Percentiles rank a stretch among this genome's conserved stretches.
These are phyloP conservation scores for Euphorbia corollata DNA, from an alignment of 441 rosid genomes.

Conservation along the genomic window DNA sequence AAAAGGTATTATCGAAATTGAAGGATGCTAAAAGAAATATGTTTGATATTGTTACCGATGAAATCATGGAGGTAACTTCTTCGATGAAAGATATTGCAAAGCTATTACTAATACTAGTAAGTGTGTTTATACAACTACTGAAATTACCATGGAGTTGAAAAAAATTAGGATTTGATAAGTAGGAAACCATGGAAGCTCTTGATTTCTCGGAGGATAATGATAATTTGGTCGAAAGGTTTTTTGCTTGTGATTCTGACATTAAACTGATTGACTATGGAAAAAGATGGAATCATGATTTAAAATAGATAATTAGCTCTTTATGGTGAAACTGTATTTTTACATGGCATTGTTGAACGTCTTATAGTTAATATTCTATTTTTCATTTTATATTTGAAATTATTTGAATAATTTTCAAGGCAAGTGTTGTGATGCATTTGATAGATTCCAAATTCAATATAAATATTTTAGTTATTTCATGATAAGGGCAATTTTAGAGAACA, in stretches of 20 bases:
- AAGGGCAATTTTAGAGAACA: background rate
- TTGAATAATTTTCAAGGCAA: no score
- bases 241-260: background rate
- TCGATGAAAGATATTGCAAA: background rate
- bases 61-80: background rate
- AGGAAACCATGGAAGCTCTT: background rate
- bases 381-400: no score
- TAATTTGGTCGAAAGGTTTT: background rate
- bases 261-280: conserved; percentile 4
- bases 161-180: background rate
- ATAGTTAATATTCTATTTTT: no score
- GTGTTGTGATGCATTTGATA: background rate
- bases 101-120: background rate
- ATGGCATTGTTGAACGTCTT: background rate
- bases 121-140: background rate
- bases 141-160: background rate
- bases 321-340: no score
- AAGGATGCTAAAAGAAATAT: background rate
- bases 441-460: no score
- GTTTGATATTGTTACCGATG: background rate
- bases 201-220: conserved; percentile 3
- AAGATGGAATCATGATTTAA: background rate
- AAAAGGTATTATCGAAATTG: background rate
- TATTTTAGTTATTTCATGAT: no score
- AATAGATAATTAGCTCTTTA: background rate